Conservation (phyloP, 2,329 filamentous ascomycete genomes). For the Onygenales sp. region DNA sequence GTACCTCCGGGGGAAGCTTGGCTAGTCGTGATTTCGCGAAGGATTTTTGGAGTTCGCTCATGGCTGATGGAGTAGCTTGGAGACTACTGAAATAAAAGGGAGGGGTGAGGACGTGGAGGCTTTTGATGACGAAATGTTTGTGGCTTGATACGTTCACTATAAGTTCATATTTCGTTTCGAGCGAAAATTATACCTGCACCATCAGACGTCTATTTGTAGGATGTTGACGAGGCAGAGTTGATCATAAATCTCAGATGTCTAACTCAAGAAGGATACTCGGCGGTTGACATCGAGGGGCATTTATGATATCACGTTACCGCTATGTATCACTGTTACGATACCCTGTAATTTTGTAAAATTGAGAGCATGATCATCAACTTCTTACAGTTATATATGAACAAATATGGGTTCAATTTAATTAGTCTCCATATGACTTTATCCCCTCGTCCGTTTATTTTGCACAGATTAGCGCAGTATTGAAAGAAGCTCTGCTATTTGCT, state of each 20-base stretch:
- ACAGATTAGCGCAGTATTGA: no score
- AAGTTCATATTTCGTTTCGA: not conserved
- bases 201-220: not conserved
- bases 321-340: not conserved
- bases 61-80: conserved; percentile 25
- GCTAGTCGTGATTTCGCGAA: conserved; percentile 69
- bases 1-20: conserved; percentile 49
- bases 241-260: not conserved
- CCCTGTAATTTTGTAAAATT: not conserved
- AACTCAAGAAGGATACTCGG: not conserved
- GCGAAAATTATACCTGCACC: no score
- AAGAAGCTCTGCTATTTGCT: no score
- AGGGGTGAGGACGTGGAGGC: not conserved
- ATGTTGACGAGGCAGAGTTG: not conserved
- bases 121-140: no score
- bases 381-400: no score
- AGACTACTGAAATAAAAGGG: not conserved
- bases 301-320: not conserved
- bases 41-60: conserved; percentile 73
- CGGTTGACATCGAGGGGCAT: not conserved
- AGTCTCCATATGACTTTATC: no score
- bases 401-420: no score
- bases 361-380: not conserved
- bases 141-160: no score
- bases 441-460: no score